phyloP scores from a whole-genome alignment of 75 land plant genomes.

The Selaginella moellendorffii region DNA sequence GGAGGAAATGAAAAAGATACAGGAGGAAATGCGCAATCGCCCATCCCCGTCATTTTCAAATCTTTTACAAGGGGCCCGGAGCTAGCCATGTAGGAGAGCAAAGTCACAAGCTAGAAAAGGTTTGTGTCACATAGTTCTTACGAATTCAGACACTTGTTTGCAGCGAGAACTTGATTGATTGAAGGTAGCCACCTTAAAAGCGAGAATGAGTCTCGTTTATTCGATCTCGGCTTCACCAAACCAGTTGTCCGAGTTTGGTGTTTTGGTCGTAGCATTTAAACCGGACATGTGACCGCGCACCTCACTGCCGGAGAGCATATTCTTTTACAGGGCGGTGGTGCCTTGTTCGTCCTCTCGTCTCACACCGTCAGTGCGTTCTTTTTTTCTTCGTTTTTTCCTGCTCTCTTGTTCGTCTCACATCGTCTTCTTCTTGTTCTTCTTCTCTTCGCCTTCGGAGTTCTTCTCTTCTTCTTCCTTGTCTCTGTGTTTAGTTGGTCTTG shows the following conservation, averaged over 20 bases:
- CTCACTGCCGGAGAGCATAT: too few relatives aligned
- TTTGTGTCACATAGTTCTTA: background rate
- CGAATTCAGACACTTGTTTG: background rate
- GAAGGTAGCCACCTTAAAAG: background rate
- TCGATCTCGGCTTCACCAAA: background rate
- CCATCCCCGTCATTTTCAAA: conserved; percentile 68
- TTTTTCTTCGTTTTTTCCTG: too few relatives aligned
- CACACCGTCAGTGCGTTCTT: too few relatives aligned
- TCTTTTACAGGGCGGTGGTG: too few relatives aligned
- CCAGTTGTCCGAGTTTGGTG: background rate
- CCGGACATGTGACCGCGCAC: too few relatives aligned
- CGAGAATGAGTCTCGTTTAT: background rate
- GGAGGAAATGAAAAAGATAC: conserved; percentile 86
- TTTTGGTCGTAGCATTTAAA: too few relatives aligned
- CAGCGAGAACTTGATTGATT: background rate
- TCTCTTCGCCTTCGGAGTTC: too few relatives aligned
- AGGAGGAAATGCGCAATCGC: conserved; percentile 82
- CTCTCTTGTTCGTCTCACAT: too few relatives aligned
- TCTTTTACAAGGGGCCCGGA: conserved; percentile 53
- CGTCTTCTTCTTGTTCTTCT: too few relatives aligned
- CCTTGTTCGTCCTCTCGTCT: too few relatives aligned
- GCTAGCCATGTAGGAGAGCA: too few relatives aligned
- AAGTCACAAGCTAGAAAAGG: background rate
- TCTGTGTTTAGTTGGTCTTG: background rate
- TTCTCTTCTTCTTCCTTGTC: too few relatives aligned